Evolutionary conservation across 1,284 basidiomycete genomes (phyloP), one percentile per base, ranked within the genome.

Genomic region (Pseudozyma sp.): DNA sequence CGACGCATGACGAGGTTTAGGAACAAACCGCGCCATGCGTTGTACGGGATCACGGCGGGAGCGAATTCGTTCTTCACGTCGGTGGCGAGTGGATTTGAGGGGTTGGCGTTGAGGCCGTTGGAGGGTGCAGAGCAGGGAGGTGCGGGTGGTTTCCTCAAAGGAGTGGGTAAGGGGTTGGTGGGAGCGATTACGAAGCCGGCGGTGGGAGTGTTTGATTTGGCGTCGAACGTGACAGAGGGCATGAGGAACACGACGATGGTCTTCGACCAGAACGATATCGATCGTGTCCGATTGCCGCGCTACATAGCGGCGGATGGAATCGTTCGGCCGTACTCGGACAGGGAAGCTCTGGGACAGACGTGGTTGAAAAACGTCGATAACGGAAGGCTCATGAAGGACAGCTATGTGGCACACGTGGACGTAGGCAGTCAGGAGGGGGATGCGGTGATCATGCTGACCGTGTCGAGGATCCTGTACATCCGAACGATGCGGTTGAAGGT

Each of bases 101-200:
- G 97, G 9, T 90, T 99, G 30, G 89, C 98, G 70, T 93, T 97
- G 81, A 96, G 97, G 82, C 97, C 97, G 0, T 90, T 99, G 48
- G 95, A 99, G 85, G 97, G 97, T 5, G 97, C 97, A 0, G 96
- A 99, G 84, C 89, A 90, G 14, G 94, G 92, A 78, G 97, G 97
- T 7, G 94, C 97, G 0, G 87, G 93, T 37, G 97, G 97, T 5
- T 99, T 99, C 86, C 94, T 98, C 87, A 97, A 97, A 85, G 97
- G 97, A 13, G 90, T 99, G 33, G 97, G 97, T 14, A 97, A 97
- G 85, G 96, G 96, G 10, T 87, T 98, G 54, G 94, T 97, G 60
- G 96, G 96, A 30, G 92, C 89, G 42, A 90, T 99, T 54, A 97
- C 97, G 6, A 99, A 99, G 85, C 97, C 97, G 5, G 94, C 92